Base-by-base conservation (phyloP, 306 rosid species). In the Cajanus cajan region DNA sequence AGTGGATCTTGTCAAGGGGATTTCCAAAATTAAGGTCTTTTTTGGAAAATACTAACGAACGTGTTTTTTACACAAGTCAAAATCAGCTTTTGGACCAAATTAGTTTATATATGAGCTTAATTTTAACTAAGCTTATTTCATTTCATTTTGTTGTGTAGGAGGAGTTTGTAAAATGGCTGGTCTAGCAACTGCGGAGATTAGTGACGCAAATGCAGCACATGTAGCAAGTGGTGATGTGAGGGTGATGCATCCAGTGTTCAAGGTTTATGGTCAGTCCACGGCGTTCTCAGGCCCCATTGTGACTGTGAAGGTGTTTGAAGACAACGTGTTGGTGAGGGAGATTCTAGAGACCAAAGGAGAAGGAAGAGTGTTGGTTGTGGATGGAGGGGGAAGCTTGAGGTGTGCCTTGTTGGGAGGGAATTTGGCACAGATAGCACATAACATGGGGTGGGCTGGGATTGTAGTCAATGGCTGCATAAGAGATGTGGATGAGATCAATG, bases 381-480 rank as follows among this genome's bases (percentile, higher is more conserved):
- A 86, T 51, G 89, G 89, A 39, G 85, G 85, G 34, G 89, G 87
- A 39, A 86, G 89, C 83, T 58, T 59, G 85, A 83, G 87, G 57
- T 83, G 85, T 77, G 89, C 89, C 1, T 41, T 86, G 36, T 2
- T 86, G 25, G 89, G 89, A 25, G 89, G 89, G 71, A 83, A 86
- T 48, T 57, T 86, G 81, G 87, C 16, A 22, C 89, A 72, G 31
- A 12, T 80, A 48, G 89, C 81, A 33, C 81, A 83, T 0, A 83
- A 34, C 85, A 89, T 16, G 62, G 97, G 93, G 14, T 93, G 98
- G 98, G 69, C 85, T 1, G 98, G 97, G 2, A 80, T 93, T 40
- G 90, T 91, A n/a, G 91, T 93, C 4, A 91, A 90, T 82, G 98
- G 98, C 0, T 93, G 98, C 83, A 43, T 93, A 59, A 89, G 98